These are phyloP conservation scores for Kuraishia cidri DNA, from an alignment of 805 yeast genomes.

Conservation along the genomic window DNA sequence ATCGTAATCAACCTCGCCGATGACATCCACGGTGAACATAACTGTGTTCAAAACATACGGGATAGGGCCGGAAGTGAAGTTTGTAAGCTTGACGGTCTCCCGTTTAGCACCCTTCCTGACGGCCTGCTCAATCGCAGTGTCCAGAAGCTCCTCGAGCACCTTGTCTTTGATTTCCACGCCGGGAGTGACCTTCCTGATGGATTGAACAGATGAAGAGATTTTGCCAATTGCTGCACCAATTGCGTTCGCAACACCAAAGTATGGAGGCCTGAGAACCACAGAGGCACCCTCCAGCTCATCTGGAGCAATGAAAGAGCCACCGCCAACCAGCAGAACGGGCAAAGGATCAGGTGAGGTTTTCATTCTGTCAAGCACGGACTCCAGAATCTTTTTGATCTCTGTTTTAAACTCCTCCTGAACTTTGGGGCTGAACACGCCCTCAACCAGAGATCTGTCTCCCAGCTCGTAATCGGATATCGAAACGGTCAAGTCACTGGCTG, in stretches of 20 bases:
- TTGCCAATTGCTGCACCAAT: conserved; percentile 42
- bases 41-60: conserved; percentile 24
- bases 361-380: conserved; percentile 31
- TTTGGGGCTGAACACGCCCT: not conserved
- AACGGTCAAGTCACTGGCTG: conserved; percentile 28
- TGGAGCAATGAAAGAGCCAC: conserved; percentile 38
- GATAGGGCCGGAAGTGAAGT: conserved; percentile 17
- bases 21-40: conserved; percentile 25
- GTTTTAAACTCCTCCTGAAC: not conserved
- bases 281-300: conserved; percentile 27
- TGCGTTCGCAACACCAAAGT: conserved; percentile 36
- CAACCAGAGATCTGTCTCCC: not conserved
- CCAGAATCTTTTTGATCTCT: conserved; percentile 19
- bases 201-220: conserved; percentile 21
- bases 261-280: conserved; percentile 30
- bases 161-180: conserved; percentile 7
- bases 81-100: conserved; percentile 15
- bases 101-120: conserved; percentile 18
- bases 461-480: conserved; percentile 6
- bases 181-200: not conserved
- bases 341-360: conserved; percentile 33
- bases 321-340: conserved; percentile 37
- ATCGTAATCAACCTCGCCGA: conserved; percentile 34
- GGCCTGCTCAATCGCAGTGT: conserved; percentile 10
- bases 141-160: conserved; percentile 10